Conservation (phyloP, 1,284 basidiomycete genomes). For the Mycena citricolor region DNA sequence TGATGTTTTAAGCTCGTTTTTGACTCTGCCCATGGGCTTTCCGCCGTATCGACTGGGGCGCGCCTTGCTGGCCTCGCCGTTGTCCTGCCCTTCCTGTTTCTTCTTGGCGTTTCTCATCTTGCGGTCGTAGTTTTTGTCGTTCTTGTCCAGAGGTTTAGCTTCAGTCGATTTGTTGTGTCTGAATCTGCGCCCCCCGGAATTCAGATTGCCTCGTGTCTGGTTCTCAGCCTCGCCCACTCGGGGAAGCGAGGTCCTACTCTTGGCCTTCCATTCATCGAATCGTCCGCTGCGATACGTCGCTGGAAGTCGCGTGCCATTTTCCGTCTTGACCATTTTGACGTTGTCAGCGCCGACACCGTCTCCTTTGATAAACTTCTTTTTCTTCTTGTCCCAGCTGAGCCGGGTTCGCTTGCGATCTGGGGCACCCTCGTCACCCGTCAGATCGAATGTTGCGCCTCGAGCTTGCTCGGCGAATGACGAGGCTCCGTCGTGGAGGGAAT, state of each 20-base stretch:
- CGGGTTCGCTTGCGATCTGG: conserved; percentile 67
- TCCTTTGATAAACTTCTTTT: conserved; percentile 91
- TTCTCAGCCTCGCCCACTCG: conserved; percentile 79
- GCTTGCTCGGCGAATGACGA: conserved; percentile 89
- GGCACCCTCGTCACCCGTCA: conserved; percentile 78
- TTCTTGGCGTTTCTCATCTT: conserved; percentile 65
- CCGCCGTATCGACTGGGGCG: conserved; percentile 49
- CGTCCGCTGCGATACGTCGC: conserved; percentile 91
- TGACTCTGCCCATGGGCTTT: conserved; percentile 63
- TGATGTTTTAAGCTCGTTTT: conserved; percentile 78
- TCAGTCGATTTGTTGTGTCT: conserved; percentile 62
- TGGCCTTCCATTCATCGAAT: conserved; percentile 94
- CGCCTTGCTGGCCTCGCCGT: conserved; percentile 32
- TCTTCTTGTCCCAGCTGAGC: conserved; percentile 92
- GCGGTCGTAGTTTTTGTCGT: conserved; percentile 67
- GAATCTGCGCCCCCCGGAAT: conserved; percentile 55
- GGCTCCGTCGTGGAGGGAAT: conserved; percentile 82
- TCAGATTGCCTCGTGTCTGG: conserved; percentile 35
- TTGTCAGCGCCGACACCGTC: conserved; percentile 88
- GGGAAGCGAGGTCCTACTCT: conserved; percentile 71
- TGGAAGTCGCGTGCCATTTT: conserved; percentile 91
- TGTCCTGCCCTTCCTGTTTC: conserved; percentile 31
- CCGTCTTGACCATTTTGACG: conserved; percentile 91
- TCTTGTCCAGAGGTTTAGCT: conserved; percentile 73
- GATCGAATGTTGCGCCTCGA: conserved; percentile 76